Evolutionary conservation across 73 alveolate species (phyloP).

Genomic region (Paramecium caudatum): DNA sequence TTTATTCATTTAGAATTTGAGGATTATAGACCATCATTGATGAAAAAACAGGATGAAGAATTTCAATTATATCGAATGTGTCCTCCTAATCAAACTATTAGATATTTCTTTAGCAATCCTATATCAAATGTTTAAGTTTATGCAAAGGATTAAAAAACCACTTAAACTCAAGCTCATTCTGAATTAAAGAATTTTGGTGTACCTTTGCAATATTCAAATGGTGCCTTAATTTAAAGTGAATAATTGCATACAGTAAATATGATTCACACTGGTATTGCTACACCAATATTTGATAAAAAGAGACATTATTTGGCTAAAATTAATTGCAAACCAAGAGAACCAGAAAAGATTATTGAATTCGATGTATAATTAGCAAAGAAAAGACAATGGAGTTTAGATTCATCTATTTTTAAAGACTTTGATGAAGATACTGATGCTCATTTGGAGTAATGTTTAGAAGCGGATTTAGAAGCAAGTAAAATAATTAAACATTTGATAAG

Average conservation of each 20-base stretch:
- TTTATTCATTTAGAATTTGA: constrained; percentile 85
- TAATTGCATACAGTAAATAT: constrained; percentile 61
- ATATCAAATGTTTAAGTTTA: constrained; percentile 59
- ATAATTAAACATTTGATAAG: constrained; percentile 69
- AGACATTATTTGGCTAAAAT: constrained; percentile 65
- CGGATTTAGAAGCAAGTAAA: constrained; percentile 84
- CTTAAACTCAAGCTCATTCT: constrained; percentile 17
- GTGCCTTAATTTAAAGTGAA: neutral
- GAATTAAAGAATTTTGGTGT: constrained; percentile 61
- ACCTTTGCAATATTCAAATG: constrained; percentile 38
- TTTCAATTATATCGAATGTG: constrained; percentile 86
- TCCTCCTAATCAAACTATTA: constrained; percentile 84
- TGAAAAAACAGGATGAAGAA: constrained; percentile 78
- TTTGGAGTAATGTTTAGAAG: constrained; percentile 84
- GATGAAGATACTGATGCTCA: constrained; percentile 76
- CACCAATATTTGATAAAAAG: constrained; percentile 59
- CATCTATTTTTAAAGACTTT: constrained; percentile 68
- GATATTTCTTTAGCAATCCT: constrained; percentile 78
- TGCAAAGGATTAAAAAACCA: constrained; percentile 69
- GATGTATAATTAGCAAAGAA: constrained; percentile 66
- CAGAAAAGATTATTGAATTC: neutral
- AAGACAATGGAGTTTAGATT: constrained; percentile 70
- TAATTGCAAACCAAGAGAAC: constrained; percentile 77
- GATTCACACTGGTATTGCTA: constrained; percentile 18
- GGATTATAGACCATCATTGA: constrained; percentile 80